Conservation (phyloP, 495 filamentous ascomycete genomes). For the Recurvomyces mirabilis region DNA sequence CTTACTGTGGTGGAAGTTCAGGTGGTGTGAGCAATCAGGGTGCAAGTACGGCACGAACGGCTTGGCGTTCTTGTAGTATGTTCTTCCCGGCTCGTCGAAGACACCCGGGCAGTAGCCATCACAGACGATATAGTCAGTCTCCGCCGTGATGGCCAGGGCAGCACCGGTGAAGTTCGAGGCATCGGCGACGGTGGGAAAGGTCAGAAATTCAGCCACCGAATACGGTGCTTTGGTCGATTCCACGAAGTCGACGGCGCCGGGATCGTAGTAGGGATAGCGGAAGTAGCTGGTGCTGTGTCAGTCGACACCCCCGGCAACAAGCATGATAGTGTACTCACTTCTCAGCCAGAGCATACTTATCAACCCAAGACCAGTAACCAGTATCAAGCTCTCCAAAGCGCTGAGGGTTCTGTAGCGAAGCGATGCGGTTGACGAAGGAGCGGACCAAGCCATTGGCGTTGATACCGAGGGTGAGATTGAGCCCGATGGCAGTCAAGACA, state of each 20-base stretch:
- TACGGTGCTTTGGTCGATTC: conserved; percentile 27
- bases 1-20: conserved; percentile 21
- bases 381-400: background rate
- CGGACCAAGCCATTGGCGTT: background rate
- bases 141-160: conserved; percentile 24
- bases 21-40: conserved; percentile 17
- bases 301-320: background rate
- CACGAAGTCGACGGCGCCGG: conserved; percentile 21
- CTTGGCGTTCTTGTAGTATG: conserved; percentile 17
- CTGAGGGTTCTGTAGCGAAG: background rate
- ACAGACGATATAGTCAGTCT: conserved; percentile 31
- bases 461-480: background rate
- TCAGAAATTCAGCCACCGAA: conserved; percentile 24
- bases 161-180: conserved; percentile 1
- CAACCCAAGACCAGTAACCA: conserved; percentile 28
- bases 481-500: background rate
- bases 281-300: conserved; percentile 26
- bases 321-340: conserved; percentile 9
- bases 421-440: background rate
- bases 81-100: conserved; percentile 12
- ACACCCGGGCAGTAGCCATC: conserved; percentile 18
- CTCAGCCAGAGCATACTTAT: conserved; percentile 21
- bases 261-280: conserved; percentile 27
- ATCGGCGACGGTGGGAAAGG: conserved; percentile 4
- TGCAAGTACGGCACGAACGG: conserved; percentile 22